Base-by-base conservation (phyloP, 2,329 filamentous ascomycete species). In the Xylariaceae sp. region DNA sequence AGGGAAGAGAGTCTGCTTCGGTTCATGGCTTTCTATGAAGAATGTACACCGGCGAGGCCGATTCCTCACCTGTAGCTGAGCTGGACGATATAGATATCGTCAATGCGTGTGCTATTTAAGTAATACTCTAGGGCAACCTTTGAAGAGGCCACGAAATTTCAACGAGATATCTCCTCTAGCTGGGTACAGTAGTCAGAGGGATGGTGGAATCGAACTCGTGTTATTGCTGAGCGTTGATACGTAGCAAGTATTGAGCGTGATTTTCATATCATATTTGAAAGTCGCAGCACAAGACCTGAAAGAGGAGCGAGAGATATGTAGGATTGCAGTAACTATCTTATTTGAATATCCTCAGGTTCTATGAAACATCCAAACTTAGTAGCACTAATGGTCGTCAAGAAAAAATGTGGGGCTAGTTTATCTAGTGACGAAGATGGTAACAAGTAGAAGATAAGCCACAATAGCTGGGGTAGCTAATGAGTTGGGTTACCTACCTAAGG, bases 11-110 rank as follows among this genome's bases (percentile, higher is more conserved):
- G 39, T 33, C 38, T 48, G n/a, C 41, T 48, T 22, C 39, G 38
- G n/a, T 48, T 48, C 39, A 48, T 48, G 46, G 28, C 19, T 31
- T 38, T 39, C 28, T 48, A 41, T 42, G 46, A 48, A 31, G 16
- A n/a, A 17, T 31, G 28, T 19, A 31, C 22, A 14, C 18, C 38
- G 38, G 36, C 46, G 16, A 38, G 46, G 28, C 38, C 46, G 18
- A 39, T 48, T 12, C 46, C 19, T 33, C 22, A 31, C 14, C 16
- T 45, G 42, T 45, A 38, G 34, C 34, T 38, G 34, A 38, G 34
- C 10, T 38, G 34, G 34, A 38, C 34, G 34, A 38, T 38, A 9
- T 38, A 38, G 34, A 38, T 4, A 38, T 38, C 34, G 34, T 38
- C 9, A n/a, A 38, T 38, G 34, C 34, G 9, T 38, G 34, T 38